Evolutionary conservation across 345 rosid species (phyloP).

Genomic region (Rhodamnia argentea): DNA sequence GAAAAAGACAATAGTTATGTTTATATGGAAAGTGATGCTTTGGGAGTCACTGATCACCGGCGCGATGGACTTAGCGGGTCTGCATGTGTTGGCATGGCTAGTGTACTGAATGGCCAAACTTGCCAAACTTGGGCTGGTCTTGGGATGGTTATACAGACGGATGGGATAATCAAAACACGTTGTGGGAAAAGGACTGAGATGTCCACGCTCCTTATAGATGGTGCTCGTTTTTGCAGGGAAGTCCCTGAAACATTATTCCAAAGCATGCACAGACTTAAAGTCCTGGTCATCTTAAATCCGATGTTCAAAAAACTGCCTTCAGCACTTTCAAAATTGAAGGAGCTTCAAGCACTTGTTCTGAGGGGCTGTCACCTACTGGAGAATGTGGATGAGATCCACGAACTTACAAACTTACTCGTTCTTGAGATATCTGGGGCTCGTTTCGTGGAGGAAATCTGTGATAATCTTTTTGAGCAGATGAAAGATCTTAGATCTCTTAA

Average conservation of each 20-base stretch:
- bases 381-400: not conserved
- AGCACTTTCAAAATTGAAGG: not conserved
- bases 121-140: conserved; percentile 7
- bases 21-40: conserved; percentile 21
- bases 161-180: conserved; percentile 41
- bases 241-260: not conserved
- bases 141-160: conserved; percentile 25
- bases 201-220: conserved; percentile 2
- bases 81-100: conserved; percentile 23
- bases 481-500: not conserved
- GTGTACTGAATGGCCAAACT: not conserved
- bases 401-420: not conserved
- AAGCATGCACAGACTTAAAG: not conserved
- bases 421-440: not conserved
- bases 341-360: not conserved
- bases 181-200: not conserved
- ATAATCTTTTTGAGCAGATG: not conserved
- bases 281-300: not conserved
- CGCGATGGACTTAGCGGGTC: conserved; percentile 5
- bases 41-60: conserved; percentile 15
- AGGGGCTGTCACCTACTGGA: not conserved
- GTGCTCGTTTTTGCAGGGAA: not conserved
- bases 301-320: not conserved
- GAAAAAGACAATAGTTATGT: conserved; percentile 39
- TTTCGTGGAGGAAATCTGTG: not conserved